Conservation (phyloP, 2,329 filamentous ascomycete species). For the Nemania sp. region DNA sequence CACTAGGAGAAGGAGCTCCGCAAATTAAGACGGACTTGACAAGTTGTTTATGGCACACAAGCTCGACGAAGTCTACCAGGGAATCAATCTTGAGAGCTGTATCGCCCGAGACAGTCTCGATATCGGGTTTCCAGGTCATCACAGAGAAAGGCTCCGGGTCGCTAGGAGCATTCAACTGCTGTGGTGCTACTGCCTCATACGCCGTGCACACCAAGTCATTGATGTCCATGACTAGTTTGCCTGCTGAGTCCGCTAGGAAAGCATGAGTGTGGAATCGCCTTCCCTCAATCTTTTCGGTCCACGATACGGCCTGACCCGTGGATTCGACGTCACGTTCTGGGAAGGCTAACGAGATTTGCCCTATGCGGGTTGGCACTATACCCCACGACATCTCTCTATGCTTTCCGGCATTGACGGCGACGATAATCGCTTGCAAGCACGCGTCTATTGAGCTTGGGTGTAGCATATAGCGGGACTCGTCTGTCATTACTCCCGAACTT, state of each 20-base stretch:
- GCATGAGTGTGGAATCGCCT: constrained; percentile 41
- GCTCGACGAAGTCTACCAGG: constrained; percentile 26
- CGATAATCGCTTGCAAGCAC: constrained; percentile 43
- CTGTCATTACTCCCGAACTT: constrained; percentile 26
- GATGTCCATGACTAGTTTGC: constrained; percentile 42
- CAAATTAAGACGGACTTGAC: constrained; percentile 28
- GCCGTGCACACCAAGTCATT: constrained; percentile 39
- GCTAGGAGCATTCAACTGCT: constrained; percentile 7
- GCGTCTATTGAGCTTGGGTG: constrained; percentile 53
- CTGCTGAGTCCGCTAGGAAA: constrained; percentile 33
- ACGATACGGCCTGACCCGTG: constrained; percentile 30
- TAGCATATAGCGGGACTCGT: constrained; percentile 46
- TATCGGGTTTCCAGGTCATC: constrained; percentile 35
- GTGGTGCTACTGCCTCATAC: constrained; percentile 46
- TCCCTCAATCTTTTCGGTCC: constrained; percentile 35
- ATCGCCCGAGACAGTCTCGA: constrained; percentile 5
- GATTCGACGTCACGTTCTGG: constrained; percentile 20
- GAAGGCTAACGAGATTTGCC: constrained; percentile 33
- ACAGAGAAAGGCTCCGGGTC: constrained; percentile 37
- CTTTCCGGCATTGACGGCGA: constrained; percentile 35
- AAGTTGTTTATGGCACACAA: constrained; percentile 32
- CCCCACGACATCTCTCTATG: constrained; percentile 41
- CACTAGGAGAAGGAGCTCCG: constrained; percentile 17
- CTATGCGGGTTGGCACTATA: constrained; percentile 37
- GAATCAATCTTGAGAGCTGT: neutral